Percentiles rank a stretch among this genome's conserved stretches.
These are phyloP conservation scores for Periconia macrospinosa DNA, from an alignment of 2,329 filamentous ascomycete species.

Conservation along the genomic window DNA sequence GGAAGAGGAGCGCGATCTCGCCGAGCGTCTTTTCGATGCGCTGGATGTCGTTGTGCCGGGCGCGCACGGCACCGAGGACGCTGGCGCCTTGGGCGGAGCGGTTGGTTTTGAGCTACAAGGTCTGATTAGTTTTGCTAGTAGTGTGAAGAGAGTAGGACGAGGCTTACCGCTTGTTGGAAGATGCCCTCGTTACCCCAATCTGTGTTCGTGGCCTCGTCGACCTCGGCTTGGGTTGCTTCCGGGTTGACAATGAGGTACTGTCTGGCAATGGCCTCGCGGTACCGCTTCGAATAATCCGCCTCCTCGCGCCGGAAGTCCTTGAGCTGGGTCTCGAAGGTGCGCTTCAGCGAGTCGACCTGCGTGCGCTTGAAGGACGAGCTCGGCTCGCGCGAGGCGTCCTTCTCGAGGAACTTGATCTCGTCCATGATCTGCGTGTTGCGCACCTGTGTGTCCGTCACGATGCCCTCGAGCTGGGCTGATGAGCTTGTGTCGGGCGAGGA, in stretches of 20 bases:
- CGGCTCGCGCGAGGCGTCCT: conserved; percentile 64
- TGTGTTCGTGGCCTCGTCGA: conserved; percentile 67
- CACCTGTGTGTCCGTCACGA: conserved; percentile 70
- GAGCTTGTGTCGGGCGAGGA: conserved; percentile 61
- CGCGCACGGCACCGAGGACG: conserved; percentile 76
- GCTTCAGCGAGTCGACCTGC: conserved; percentile 70
- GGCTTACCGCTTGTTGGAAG: conserved; percentile 77
- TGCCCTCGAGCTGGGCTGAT: conserved; percentile 63
- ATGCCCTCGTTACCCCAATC: conserved; percentile 80
- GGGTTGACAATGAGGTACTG: conserved; percentile 84
- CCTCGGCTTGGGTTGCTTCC: conserved; percentile 73
- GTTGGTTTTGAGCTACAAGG: conserved; percentile 70
- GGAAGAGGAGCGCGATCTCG: conserved; percentile 71
- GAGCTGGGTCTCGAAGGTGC: conserved; percentile 71
- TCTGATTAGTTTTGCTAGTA: not conserved
- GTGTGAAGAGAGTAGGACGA: not conserved
- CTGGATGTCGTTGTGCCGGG: conserved; percentile 81
- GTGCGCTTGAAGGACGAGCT: conserved; percentile 66
- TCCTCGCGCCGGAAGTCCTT: conserved; percentile 73
- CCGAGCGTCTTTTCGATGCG: conserved; percentile 75
- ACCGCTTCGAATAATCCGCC: conserved; percentile 68
- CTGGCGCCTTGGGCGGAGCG: conserved; percentile 72
- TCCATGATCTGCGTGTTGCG: conserved; percentile 77
- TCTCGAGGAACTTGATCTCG: conserved; percentile 75
- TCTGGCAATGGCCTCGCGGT: conserved; percentile 75